Conservation (phyloP, 2,329 filamentous ascomycete genomes). For the Colletotrichum spaethianum region DNA sequence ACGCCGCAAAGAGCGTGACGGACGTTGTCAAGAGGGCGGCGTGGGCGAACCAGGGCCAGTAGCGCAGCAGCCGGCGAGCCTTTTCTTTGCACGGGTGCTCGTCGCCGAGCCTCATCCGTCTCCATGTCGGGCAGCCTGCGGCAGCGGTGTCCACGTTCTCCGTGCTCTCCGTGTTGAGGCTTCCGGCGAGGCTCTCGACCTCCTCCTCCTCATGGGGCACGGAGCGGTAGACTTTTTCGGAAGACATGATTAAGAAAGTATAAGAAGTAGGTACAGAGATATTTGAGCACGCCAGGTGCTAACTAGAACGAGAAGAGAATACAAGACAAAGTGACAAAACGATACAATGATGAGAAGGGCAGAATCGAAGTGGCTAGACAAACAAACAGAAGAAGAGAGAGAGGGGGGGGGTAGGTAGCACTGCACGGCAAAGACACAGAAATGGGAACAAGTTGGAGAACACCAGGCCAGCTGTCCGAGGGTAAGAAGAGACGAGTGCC, state of each 20-base stretch:
- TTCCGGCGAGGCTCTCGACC: slow-evolving; percentile 40
- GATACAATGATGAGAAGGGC: neutral
- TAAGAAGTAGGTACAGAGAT: slow-evolving; percentile 1
- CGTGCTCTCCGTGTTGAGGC: slow-evolving; percentile 36
- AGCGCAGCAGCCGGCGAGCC: slow-evolving; percentile 44
- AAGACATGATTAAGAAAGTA: slow-evolving; percentile 34
- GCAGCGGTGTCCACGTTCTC: slow-evolving; percentile 10
- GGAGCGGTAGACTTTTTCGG: slow-evolving; percentile 38
- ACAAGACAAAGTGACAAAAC: neutral
- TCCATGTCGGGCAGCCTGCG: slow-evolving; percentile 28
- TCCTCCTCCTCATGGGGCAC: slow-evolving; percentile 44
- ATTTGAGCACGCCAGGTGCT: slow-evolving; percentile 39
- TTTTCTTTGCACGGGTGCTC: slow-evolving; percentile 45
- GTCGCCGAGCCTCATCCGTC: slow-evolving; percentile 43
- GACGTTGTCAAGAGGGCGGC: slow-evolving; percentile 56
- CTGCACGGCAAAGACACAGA: neutral
- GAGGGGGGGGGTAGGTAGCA: no score
- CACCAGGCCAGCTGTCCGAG: slow-evolving; percentile 19
- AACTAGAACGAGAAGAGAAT: slow-evolving; percentile 8
- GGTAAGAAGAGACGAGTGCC: slow-evolving; percentile 41
- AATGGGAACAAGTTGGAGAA: neutral
- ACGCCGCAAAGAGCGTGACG: slow-evolving; percentile 56
- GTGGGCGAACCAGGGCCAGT: slow-evolving; percentile 59
- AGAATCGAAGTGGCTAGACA: slow-evolving; percentile 2
- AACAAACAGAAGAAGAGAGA: neutral